These are phyloP conservation scores for Fusarium pseudocircinatum DNA, from an alignment of 2,329 filamentous ascomycete species.

Conservation along the genomic window DNA sequence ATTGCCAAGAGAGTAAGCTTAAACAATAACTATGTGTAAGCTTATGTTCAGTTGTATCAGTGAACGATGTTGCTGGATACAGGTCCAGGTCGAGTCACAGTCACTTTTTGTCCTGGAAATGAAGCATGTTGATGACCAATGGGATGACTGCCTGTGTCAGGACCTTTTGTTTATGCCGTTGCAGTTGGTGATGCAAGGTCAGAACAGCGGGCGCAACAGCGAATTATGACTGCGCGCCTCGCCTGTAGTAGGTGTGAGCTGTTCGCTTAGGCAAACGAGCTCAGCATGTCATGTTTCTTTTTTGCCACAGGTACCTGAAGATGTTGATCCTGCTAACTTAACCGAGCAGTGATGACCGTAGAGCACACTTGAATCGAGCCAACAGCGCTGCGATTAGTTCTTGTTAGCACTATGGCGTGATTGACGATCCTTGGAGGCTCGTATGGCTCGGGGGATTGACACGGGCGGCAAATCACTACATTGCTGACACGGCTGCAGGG, in stretches of 20 bases:
- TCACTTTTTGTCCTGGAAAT: neutral
- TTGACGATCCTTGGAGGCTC: neutral
- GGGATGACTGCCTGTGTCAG: neutral
- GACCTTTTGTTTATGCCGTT: neutral
- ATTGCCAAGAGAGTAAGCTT: neutral
- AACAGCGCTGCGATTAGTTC: neutral
- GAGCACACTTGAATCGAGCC: neutral
- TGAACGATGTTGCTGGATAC: neutral
- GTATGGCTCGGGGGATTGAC: neutral
- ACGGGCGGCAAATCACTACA: neutral
- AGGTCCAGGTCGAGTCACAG: neutral
- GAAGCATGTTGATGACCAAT: neutral
- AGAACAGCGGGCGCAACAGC: neutral
- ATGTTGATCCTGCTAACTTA: neutral
- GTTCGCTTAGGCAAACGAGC: neutral
- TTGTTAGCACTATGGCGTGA: neutral
- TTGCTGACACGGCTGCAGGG: neutral
- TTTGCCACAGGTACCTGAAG: neutral
- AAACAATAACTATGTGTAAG: neutral
- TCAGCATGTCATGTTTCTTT: no score
- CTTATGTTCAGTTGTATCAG: neutral
- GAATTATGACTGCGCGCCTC: neutral
- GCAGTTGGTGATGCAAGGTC: neutral
- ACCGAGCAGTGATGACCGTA: neutral
- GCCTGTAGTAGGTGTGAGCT: neutral